A percentile compares a stretch with the other conserved stretches of the same genome.
These are phyloP conservation scores for Typha latifolia DNA, from an alignment of 176 grass and related monocot genomes.

Conservation along the genomic window DNA sequence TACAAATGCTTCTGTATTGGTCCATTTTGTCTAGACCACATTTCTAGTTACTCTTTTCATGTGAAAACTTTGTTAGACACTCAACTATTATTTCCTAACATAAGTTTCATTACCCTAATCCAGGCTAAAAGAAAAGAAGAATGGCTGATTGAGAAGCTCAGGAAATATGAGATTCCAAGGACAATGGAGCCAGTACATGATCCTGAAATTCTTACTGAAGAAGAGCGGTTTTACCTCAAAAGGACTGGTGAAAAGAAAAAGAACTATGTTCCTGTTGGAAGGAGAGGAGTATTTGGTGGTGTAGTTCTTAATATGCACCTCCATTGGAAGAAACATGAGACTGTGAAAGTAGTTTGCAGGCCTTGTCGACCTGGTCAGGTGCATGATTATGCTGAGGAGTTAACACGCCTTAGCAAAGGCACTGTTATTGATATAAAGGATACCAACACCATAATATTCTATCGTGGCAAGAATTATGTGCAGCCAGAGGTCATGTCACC, in stretches of 20 bases:
- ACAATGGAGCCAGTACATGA: conserved; percentile 35
- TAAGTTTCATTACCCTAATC: conserved; percentile 4
- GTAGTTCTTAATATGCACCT: conserved; percentile 86
- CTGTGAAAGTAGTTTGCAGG: conserved; percentile 56
- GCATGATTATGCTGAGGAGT: conserved; percentile 50
- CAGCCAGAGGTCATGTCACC: conserved; percentile 69
- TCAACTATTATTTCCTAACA: not conserved
- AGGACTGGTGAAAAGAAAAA: conserved; percentile 66
- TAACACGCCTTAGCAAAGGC: conserved; percentile 53
- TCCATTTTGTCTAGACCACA: not conserved
- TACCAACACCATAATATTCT: conserved; percentile 63
- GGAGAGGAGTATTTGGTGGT: conserved; percentile 71
- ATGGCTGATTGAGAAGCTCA: conserved; percentile 74
- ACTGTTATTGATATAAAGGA: conserved; percentile 53
- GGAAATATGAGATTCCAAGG: conserved; percentile 51
- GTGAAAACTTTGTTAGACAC: not conserved
- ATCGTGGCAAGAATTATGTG: conserved; percentile 66
- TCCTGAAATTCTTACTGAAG: conserved; percentile 65
- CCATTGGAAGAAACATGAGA: conserved; percentile 82
- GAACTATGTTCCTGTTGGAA: conserved; percentile 58
- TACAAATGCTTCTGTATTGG: not conserved
- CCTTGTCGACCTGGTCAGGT: conserved; percentile 60
- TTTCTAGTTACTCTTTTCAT: not conserved
- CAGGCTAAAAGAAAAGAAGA: conserved; percentile 78
- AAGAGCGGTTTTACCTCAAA: conserved; percentile 61